A percentile compares a stretch with the other conserved stretches of the same genome.
Evolutionary conservation across 2,329 filamentous ascomycete genomes (phyloP).

Genomic region (Pleomassaria siparia): DNA sequence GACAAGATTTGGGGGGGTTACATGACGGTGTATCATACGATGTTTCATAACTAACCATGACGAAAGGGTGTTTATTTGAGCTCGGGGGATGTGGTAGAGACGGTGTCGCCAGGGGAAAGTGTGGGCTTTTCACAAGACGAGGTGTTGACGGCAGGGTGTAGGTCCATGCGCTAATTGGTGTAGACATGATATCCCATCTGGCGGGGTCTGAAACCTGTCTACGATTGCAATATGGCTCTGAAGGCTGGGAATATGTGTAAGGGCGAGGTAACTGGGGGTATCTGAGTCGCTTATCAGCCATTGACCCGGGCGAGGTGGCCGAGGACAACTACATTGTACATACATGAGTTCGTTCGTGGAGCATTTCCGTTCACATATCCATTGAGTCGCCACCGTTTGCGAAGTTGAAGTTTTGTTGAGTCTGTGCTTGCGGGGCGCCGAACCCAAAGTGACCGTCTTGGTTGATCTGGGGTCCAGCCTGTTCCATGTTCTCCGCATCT

Average conservation of each 20-base stretch:
- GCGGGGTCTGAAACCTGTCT: not conserved
- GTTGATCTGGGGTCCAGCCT: constrained; percentile 70
- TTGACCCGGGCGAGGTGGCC: not conserved
- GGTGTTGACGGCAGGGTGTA: constrained; percentile 8
- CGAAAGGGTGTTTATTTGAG: constrained; percentile 25
- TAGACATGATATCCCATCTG: constrained; percentile 17
- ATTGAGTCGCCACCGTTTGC: constrained; percentile 73
- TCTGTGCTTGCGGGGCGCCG: constrained; percentile 59
- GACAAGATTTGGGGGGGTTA: constrained; percentile 33
- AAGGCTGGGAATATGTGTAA: constrained; percentile 2
- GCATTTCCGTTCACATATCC: constrained; percentile 65
- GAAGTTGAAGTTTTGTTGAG: constrained; percentile 91
- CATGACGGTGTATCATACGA: constrained; percentile 47
- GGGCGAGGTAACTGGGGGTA: not conserved
- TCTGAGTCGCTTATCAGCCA: not conserved
- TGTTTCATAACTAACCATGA: constrained; percentile 41
- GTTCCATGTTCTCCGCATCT: constrained; percentile 72
- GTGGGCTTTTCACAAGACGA: constrained; percentile 12
- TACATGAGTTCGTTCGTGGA: not conserved
- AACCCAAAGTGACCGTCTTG: constrained; percentile 81
- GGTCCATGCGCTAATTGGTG: constrained; percentile 30
- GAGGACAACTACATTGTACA: not conserved
- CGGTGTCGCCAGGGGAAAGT: constrained; percentile 9
- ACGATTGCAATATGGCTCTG: not conserved
- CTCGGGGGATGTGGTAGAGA: constrained; percentile 11